Base-by-base conservation (phyloP, 1,284 basidiomycete genomes). In the Trametes hirsuta region DNA sequence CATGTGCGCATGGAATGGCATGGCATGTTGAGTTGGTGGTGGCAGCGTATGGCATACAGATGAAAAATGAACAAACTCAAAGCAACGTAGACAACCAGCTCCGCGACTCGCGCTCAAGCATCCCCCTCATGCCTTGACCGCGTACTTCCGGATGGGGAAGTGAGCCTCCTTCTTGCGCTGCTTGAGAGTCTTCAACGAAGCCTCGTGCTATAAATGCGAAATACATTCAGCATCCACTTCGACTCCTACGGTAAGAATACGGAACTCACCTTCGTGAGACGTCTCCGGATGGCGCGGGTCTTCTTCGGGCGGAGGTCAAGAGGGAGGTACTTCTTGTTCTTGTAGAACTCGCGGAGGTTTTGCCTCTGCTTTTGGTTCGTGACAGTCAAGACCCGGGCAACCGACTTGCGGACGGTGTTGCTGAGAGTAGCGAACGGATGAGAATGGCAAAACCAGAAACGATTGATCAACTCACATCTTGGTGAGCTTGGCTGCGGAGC, bases 321-420 rank as follows among this genome's bases (percentile, higher is more conserved):
- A 69, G 97, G 97, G 66, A 93, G 81, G 83, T 94, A 94, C 78
- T 96, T 97, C 90, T 98, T 98, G 78, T 84, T 82, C 85, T 96
- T 97, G 93, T 98, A 98, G 84, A 91, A 94, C 80, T 98, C 96
- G 66, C 94, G 93, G 69, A 98, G 88, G 82, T 97, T 95, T 82
- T 94, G 90, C 71, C 97, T 93, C 74, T 92, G 90, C 84, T 99
- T 99, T 77, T 94, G 91, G 91, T 98, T 98, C 84, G 93, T 97
- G 72, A 99, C 95, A 52, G 97, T 99, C 81, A 98, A 81, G 68
- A 99, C 97, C 64, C 97, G 95, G 66, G 97, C 97, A 74, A 99
- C 96, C 69, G 95, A 97, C 84, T 99, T 99, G 85, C 97, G 96
- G 77, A 98, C 93, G 70, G 93, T 86, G 81, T 93, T 90, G 81